A percentile compares a stretch with the other conserved stretches of the same genome.
Evolutionary conservation across 805 yeast species (phyloP).

Genomic region (Ogataea ramenticola): DNA sequence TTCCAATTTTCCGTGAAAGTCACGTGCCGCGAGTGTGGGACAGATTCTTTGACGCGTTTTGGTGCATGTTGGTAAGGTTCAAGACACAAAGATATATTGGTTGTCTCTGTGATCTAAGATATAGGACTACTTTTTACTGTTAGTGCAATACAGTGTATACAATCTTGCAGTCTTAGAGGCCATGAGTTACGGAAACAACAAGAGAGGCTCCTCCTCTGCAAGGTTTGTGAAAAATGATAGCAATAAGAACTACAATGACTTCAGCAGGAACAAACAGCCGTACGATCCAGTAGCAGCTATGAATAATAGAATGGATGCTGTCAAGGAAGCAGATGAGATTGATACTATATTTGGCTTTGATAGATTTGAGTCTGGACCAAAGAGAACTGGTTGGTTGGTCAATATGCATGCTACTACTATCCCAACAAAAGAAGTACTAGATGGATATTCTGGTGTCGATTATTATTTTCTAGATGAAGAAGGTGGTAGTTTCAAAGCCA

Average conservation of each 20-base stretch:
- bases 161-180: too few species aligned
- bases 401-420: conserved; percentile 88
- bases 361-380: conserved; percentile 63
- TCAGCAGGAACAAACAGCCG: conserved; percentile 5
- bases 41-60: too few species aligned
- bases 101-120: too few species aligned
- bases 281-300: neutral
- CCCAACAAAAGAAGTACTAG: conserved; percentile 45
- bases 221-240: conserved; percentile 19
- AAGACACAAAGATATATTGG: too few species aligned
- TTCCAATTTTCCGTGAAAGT: too few species aligned
- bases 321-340: conserved; percentile 54
- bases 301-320: conserved; percentile 40
- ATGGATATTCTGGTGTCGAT: conserved; percentile 87
- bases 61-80: too few species aligned
- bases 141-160: too few species aligned
- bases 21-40: too few species aligned
- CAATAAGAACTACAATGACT: conserved; percentile 11
- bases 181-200: neutral
- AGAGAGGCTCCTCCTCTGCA: conserved; percentile 18
- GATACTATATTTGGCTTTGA: conserved; percentile 88
- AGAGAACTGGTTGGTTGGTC: conserved; percentile 79
- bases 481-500: conserved; percentile 91
- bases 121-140: too few species aligned
- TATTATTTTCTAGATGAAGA: conserved; percentile 92